These are phyloP conservation scores for Colletotrichum liaoningense DNA, from an alignment of 2,329 filamentous ascomycete species.

Conservation along the genomic window DNA sequence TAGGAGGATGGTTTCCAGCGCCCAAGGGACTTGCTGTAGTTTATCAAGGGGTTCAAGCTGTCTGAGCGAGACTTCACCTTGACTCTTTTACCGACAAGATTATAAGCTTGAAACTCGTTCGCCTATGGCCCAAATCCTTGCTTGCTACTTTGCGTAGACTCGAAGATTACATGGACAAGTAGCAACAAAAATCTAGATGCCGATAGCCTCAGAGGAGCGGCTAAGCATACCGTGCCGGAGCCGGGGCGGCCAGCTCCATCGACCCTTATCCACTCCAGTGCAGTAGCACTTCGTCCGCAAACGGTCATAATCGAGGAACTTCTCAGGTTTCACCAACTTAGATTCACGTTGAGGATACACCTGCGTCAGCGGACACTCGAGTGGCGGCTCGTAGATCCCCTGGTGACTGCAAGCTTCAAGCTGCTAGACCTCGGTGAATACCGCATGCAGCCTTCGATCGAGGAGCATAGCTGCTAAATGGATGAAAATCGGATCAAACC, in stretches of 20 bases:
- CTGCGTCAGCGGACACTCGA: slow-evolving; percentile 13
- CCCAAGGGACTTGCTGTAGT: background rate
- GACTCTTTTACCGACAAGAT: background rate
- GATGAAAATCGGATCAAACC: background rate
- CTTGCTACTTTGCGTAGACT: background rate
- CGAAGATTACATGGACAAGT: background rate
- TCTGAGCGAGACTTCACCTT: background rate
- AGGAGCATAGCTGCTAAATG: background rate
- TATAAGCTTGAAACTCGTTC: background rate
- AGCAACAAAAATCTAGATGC: background rate
- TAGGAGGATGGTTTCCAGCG: background rate
- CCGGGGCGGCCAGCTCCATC: background rate
- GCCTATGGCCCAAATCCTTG: background rate
- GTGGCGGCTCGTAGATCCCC: background rate
- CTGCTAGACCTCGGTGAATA: background rate
- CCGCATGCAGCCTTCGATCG: slow-evolving; percentile 6
- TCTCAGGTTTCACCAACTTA: background rate
- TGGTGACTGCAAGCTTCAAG: background rate
- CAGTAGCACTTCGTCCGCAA: slow-evolving; percentile 3
- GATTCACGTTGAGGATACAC: background rate
- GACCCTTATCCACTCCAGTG: background rate
- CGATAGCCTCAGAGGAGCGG: background rate
- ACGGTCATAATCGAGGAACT: background rate
- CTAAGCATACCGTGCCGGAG: background rate
- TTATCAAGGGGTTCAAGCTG: background rate